phyloP scores from a whole-genome alignment of 2,329 filamentous ascomycete species.

The Fusarium veterinarium region DNA sequence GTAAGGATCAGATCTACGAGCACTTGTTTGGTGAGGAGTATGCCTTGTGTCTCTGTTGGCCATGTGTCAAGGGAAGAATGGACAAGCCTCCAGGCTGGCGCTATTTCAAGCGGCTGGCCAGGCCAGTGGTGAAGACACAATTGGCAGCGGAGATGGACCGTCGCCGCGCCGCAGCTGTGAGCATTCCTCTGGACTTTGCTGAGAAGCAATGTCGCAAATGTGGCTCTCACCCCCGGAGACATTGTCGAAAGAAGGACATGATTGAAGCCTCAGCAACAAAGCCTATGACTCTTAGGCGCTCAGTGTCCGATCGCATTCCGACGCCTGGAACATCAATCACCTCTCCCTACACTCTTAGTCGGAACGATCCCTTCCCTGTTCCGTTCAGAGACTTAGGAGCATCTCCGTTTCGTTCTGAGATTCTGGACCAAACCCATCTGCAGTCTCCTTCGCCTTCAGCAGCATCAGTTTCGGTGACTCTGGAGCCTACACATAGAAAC shows the following conservation, averaged over 20 bases:
- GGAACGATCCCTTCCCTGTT: not conserved
- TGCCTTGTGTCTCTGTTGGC: constrained; percentile 32
- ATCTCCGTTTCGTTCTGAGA: not conserved
- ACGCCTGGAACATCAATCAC: not conserved
- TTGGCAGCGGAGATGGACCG: constrained; percentile 6
- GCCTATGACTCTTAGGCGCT: not conserved
- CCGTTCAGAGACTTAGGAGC: not conserved
- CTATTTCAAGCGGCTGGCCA: not conserved
- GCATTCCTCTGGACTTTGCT: constrained; percentile 13
- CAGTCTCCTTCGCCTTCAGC: not conserved
- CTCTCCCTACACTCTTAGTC: not conserved
- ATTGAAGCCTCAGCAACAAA: not conserved
- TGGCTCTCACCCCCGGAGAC: constrained; percentile 23
- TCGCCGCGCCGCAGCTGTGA: not conserved
- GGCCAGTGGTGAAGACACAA: not conserved
- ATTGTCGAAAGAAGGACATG: constrained; percentile 22
- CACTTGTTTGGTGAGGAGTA: constrained; percentile 25
- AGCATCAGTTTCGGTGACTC: not conserved
- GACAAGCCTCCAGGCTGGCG: not conserved
- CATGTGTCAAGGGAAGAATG: constrained; percentile 27
- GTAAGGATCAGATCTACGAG: constrained; percentile 11
- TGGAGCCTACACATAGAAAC: not conserved
- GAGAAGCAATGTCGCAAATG: constrained; percentile 32
- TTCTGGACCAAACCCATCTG: not conserved
- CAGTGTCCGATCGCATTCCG: not conserved